These are phyloP conservation scores for Paecilomyces sp. DNA, from an alignment of 2,329 filamentous ascomycete species.

Conservation along the genomic window DNA sequence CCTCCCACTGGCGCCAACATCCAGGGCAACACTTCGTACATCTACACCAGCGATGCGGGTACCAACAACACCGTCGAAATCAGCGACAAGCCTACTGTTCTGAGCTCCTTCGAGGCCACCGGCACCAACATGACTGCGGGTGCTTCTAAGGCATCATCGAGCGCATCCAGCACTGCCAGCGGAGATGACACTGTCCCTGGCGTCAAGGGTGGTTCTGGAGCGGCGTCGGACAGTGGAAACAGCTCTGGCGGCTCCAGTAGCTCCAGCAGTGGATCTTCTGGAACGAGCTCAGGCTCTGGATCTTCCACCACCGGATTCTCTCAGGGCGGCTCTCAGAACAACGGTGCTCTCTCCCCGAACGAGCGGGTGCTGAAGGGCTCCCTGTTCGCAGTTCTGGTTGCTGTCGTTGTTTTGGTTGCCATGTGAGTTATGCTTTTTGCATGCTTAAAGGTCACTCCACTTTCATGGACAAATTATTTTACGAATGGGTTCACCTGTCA, in stretches of 20 bases:
- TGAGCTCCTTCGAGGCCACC: conserved; percentile 74
- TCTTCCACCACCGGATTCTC: conserved; percentile 21
- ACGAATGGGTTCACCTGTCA: not conserved
- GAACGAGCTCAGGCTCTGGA: conserved; percentile 10
- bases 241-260: conserved; percentile 4
- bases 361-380: conserved; percentile 38
- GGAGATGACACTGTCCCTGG: conserved; percentile 23
- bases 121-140: conserved; percentile 63
- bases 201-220: conserved; percentile 24
- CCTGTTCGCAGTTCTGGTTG: conserved; percentile 41
- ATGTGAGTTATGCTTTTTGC: conserved; percentile 25
- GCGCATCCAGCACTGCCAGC: conserved; percentile 2
- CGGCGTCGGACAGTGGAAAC: conserved; percentile 14
- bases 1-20: conserved; percentile 64
- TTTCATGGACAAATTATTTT: conserved; percentile 4
- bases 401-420: conserved; percentile 38
- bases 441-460: conserved; percentile 4
- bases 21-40: conserved; percentile 60
- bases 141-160: conserved; percentile 1
- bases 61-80: conserved; percentile 74
- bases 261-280: conserved; percentile 8
- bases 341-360: conserved; percentile 24
- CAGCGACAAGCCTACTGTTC: conserved; percentile 64
- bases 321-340: conserved; percentile 19
- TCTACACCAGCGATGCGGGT: conserved; percentile 57